Conservation (phyloP, 805 yeast species). For the Metschnikowia arizonensis region DNA sequence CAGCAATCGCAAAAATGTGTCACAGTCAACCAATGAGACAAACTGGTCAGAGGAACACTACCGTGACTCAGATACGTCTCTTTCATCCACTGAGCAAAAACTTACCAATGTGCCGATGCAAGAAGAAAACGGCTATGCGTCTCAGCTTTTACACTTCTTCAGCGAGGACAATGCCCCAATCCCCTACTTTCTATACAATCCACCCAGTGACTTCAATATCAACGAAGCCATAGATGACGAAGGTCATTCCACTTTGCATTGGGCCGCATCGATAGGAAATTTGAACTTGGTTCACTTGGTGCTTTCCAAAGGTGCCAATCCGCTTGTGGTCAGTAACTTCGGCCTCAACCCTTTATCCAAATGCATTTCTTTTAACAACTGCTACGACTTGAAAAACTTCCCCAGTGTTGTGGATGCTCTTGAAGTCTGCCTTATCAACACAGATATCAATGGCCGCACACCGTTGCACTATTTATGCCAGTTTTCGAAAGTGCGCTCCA, state of each 20-base stretch:
- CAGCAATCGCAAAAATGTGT: slow-evolving; percentile 14
- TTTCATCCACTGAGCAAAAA: slow-evolving; percentile 18
- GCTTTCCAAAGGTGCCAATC: slow-evolving; percentile 69
- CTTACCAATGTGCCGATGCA: slow-evolving; percentile 36
- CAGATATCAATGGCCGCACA: slow-evolving; percentile 70
- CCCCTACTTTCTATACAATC: slow-evolving; percentile 62
- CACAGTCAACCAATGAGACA: slow-evolving; percentile 42
- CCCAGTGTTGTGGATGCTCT: slow-evolving; percentile 72
- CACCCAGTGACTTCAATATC: slow-evolving; percentile 63
- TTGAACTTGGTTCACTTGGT: slow-evolving; percentile 71
- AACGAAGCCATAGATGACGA: slow-evolving; percentile 86
- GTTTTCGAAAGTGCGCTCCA: slow-evolving; percentile 60
- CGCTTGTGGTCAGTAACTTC: slow-evolving; percentile 45
- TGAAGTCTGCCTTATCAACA: slow-evolving; percentile 70
- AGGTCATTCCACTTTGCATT: slow-evolving; percentile 91
- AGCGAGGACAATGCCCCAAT: slow-evolving; percentile 43
- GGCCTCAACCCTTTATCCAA: slow-evolving; percentile 90
- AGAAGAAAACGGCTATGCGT: slow-evolving; percentile 41
- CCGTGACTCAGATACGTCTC: slow-evolving; percentile 40
- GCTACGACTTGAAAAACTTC: slow-evolving; percentile 75
- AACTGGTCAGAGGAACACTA: slow-evolving; percentile 40
- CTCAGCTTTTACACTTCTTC: slow-evolving; percentile 39
- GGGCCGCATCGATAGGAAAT: slow-evolving; percentile 97
- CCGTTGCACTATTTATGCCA: slow-evolving; percentile 82
- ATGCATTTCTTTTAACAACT: slow-evolving; percentile 81